Evolutionary conservation across 768 basidiomycete species (phyloP), one percentile per base, ranked within the genome.

Genomic region (Phlegmacium glaucopus): DNA sequence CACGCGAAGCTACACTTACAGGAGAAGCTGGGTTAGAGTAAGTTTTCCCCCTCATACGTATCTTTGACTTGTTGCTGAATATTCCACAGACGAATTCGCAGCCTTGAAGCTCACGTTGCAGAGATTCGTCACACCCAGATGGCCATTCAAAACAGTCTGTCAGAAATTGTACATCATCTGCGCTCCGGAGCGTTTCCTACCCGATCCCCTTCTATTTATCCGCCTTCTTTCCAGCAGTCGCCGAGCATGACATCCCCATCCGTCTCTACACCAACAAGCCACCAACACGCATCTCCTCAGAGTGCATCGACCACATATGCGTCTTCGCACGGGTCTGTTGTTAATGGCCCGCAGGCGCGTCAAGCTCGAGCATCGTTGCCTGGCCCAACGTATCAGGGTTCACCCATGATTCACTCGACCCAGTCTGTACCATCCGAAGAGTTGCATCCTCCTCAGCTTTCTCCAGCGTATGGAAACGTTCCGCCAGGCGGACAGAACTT

Each of bases 11-110:
- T 11, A 88, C 86, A 46, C 77, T 92, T 40, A 90, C 90, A 7
- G 89, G 90, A 38, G 91, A 94, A 67, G 91, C 90, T 13, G 91
- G 90, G 7, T 66, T 93, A 44, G 92, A 93, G 91, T 93, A 63
- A 67, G 89, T 73, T 16, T 37, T 50, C 44, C 39, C 34, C 25
- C 42, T 41, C 40, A n/a, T 47, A 35, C 18, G 10, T 45, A 10
- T 43, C n/a, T 8, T 36, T 32, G 42, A 47, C 39, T 44, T 39
- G 10, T 52, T 18, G 59, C 49, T 53, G 52, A 55, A 56, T 56
- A 52, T 48, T 52, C 44, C 47, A 16, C 60, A 95, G 94, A 64
- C 91, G 94, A 42, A 94, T 96, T 53, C 83, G 90, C 58, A 91
- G 83, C 60, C 79, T 96, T 45, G 94, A 96, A 67, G 56, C 77